phyloP scores from a whole-genome alignment of 352 stramenopile genomes.

The Pythium rishiriense region DNA sequence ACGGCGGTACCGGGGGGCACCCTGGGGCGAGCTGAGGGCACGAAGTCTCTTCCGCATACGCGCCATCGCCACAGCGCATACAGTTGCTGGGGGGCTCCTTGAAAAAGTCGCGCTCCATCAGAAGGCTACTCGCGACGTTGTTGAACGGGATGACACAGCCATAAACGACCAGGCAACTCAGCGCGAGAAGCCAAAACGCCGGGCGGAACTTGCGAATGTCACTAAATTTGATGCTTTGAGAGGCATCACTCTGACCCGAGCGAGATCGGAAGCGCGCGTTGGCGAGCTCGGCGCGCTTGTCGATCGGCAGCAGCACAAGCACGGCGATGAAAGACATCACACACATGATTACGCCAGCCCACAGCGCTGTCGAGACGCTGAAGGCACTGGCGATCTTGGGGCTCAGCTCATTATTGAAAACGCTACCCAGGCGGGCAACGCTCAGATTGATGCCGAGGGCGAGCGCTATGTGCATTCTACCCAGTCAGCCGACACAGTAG shows the following conservation, averaged over 20 bases:
- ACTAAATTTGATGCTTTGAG: slow-evolving; percentile 63
- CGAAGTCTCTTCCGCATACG: slow-evolving; percentile 46
- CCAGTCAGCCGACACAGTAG: not conserved
- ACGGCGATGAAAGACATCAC: slow-evolving; percentile 64
- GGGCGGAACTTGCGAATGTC: slow-evolving; percentile 79
- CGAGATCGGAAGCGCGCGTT: slow-evolving; percentile 28
- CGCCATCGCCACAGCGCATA: slow-evolving; percentile 52
- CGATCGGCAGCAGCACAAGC: slow-evolving; percentile 78
- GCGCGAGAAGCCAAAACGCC: slow-evolving; percentile 87
- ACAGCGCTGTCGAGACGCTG: slow-evolving; percentile 77
- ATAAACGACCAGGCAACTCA: slow-evolving; percentile 93
- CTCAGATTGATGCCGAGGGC: slow-evolving; percentile 93
- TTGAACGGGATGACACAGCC: slow-evolving; percentile 95
- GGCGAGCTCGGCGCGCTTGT: slow-evolving; percentile 46
- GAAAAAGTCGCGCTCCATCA: slow-evolving; percentile 92
- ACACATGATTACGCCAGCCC: slow-evolving; percentile 86
- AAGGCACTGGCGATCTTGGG: slow-evolving; percentile 69
- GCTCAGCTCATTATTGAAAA: slow-evolving; percentile 93
- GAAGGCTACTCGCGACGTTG: slow-evolving; percentile 89
- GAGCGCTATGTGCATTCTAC: slow-evolving; percentile 46
- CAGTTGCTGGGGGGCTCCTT: slow-evolving; percentile 57
- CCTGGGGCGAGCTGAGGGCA: slow-evolving; percentile 51
- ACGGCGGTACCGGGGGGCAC: slow-evolving; percentile 70
- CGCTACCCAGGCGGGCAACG: slow-evolving; percentile 86
- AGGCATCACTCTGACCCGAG: slow-evolving; percentile 27